Evolutionary conservation across 1,284 basidiomycete species (phyloP), one percentile per base, ranked within the genome.

Genomic region (Boletus nobilissimus): DNA sequence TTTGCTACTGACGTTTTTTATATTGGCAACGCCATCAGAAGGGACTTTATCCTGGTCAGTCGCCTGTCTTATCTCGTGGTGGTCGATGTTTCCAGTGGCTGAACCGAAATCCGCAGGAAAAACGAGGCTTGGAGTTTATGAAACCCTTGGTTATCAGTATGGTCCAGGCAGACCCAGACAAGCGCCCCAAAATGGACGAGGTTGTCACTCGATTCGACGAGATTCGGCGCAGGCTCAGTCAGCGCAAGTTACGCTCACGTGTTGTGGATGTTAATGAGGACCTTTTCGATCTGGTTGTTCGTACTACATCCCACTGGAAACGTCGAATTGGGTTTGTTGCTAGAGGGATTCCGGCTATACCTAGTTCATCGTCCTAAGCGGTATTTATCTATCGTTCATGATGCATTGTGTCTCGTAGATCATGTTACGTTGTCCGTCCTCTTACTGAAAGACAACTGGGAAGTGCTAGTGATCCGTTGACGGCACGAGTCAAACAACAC

Each of bases 131-230:
- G n/a, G 83, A 85, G 16, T 88, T 88, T 75, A 78, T 87, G 75
- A 71, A 77, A 65, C 81, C 85, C 3, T 73, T 88, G 3, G 64
- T 86, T 14, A 70, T 76, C 1, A 82, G 81, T 16, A 88, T 88
- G 87, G 82, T 82, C 4, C 82, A 84, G 26, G 67, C 80, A 4
- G 83, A 86, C 74, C 86, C 87, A 0, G 34, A 38, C 0, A 81
- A 83, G 36, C 83, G 87, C 26, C 86, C 85, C 0, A 85, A 70
- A 3, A 88, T 89, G 75, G 80, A 84, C 51, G 84, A 86, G 68
- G 87, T 87, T 1, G 82, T 86, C 2, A 26, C 72, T 3, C 83
- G 79, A 7, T 87, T 87, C 40, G 81, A 84, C 3, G 67, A 51
- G 0, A 83, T 87, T 26, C 75, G 78, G 11, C 65, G 62, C 3